phyloP scores from a whole-genome alignment of 2,329 filamentous ascomycete species.

The Aureobasidium sp. region DNA sequence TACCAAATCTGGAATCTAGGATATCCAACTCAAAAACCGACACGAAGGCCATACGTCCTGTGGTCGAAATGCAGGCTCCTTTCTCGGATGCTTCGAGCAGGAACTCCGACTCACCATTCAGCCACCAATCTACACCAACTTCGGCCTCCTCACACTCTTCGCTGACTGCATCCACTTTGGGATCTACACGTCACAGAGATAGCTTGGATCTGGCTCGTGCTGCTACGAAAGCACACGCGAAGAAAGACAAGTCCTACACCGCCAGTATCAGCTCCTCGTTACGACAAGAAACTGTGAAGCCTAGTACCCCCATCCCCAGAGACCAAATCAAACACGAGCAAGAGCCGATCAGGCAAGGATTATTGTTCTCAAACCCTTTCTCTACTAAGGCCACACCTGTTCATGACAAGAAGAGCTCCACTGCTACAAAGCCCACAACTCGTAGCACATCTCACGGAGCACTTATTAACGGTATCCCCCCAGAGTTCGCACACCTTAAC shows the following conservation, averaged over 20 bases:
- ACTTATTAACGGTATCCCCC: conserved; percentile 17
- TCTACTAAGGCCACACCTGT: neutral
- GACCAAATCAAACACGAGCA: neutral
- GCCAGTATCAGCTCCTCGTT: neutral
- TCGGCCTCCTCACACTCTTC: conserved; percentile 70
- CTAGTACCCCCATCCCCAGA: neutral
- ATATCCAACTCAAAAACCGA: neutral
- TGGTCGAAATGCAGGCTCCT: neutral
- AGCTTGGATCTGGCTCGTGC: conserved; percentile 5
- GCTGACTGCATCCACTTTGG: conserved; percentile 33
- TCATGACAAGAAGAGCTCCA: neutral
- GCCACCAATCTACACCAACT: conserved; percentile 68
- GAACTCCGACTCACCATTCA: conserved; percentile 69
- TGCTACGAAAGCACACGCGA: neutral
- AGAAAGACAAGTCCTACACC: neutral
- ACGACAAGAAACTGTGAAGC: neutral
- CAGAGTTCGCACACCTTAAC: conserved; percentile 43
- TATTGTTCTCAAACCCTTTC: neutral
- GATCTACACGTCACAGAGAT: conserved; percentile 7
- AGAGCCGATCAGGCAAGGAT: neutral
- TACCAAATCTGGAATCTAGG: neutral
- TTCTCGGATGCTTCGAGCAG: conserved; percentile 49
- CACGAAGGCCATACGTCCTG: neutral
- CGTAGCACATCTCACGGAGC: neutral
- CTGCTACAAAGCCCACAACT: neutral